These are phyloP conservation scores for Alternaria triticina DNA, from an alignment of 2,329 filamentous ascomycete genomes.

Conservation along the genomic window DNA sequence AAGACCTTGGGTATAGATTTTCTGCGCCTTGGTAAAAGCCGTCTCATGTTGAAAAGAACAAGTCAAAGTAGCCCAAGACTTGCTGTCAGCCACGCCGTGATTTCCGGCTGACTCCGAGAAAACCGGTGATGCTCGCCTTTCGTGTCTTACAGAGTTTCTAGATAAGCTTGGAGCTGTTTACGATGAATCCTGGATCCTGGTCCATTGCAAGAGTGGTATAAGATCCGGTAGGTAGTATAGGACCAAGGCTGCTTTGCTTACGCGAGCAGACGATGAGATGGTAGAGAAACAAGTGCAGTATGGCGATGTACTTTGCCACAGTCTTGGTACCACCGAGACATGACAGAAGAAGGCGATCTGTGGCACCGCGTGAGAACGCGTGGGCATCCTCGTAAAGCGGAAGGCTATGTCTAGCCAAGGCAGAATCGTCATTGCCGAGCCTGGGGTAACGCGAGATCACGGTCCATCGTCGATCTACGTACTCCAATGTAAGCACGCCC, in stretches of 20 bases:
- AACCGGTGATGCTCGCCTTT: background rate
- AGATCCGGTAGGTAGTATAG: background rate
- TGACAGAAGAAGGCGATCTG: background rate
- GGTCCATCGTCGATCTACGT: slow-evolving; percentile 8
- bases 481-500: slow-evolving; percentile 4
- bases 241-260: background rate
- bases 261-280: background rate
- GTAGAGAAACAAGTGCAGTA: background rate
- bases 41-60: background rate
- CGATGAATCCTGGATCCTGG: background rate
- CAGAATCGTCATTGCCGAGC: slow-evolving; percentile 23
- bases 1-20: slow-evolving; percentile 1
- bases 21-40: background rate
- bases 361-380: background rate
- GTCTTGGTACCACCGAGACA: background rate
- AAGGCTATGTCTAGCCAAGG: slow-evolving; percentile 13
- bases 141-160: background rate
- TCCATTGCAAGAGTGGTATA: background rate
- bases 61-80: background rate
- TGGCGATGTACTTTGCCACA: background rate
- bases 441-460: slow-evolving; percentile 11
- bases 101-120: background rate
- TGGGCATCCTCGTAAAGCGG: background rate
- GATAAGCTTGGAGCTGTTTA: background rate
- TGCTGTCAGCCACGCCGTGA: background rate